A percentile compares a stretch with the other conserved stretches of the same genome.
Conservation (phyloP, 805 yeast genomes). For the Saccharomycopsis schoenii region DNA sequence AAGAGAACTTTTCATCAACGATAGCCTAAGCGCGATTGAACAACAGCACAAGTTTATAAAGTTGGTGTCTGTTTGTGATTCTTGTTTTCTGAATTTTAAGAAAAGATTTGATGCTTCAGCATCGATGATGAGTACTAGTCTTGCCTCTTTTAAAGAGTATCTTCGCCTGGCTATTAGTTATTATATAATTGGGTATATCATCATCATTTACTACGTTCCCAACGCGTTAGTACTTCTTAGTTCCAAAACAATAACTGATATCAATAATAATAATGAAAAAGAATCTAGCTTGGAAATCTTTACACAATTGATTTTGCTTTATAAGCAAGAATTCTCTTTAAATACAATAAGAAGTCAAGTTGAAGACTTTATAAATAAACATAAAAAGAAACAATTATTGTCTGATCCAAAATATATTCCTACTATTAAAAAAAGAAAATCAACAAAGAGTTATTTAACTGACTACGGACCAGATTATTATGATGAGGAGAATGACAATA, state of each 20-base stretch:
- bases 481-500: conserved; percentile 1
- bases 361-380: conserved; percentile 13
- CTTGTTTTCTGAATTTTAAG: conserved; percentile 9
- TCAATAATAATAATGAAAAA: not conserved
- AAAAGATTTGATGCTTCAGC: conserved; percentile 3
- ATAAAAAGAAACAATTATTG: not conserved
- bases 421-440: conserved; percentile 10
- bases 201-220: conserved; percentile 14
- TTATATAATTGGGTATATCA: conserved; percentile 15
- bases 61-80: conserved; percentile 6
- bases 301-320: conserved; percentile 8
- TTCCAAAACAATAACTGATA: not conserved
- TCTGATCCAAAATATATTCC: conserved; percentile 12
- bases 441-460: conserved; percentile 17
- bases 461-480: conserved; percentile 19
- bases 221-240: conserved; percentile 5
- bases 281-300: conserved; percentile 14
- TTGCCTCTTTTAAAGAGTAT: conserved; percentile 4
- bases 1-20: not conserved
- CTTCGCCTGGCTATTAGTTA: conserved; percentile 13
- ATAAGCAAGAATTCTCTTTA: conserved; percentile 16
- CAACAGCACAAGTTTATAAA: not conserved
- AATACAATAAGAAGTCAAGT: conserved; percentile 13
- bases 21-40: not conserved
- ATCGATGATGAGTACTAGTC: not conserved